Percentiles rank a stretch among this genome's conserved stretches.
Conservation (phyloP, 306 rosid genomes). For the Prunus salicina region DNA sequence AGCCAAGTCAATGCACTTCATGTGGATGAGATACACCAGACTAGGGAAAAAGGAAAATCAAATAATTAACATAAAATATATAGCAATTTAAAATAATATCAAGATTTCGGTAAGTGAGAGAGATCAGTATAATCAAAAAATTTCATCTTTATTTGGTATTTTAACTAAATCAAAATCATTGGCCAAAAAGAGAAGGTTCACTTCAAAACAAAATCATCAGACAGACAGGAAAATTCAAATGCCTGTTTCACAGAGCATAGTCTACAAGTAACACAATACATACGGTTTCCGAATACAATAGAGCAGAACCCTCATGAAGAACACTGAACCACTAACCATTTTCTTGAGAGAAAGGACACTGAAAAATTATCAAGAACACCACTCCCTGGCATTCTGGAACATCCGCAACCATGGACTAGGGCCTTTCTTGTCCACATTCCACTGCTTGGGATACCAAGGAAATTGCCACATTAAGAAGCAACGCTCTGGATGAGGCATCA, state of each 20-base stretch:
- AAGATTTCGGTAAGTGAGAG: neutral
- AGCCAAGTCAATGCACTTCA: constrained; percentile 63
- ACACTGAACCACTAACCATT: no score
- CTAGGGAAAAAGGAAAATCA: constrained; percentile 11
- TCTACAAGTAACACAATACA: no score
- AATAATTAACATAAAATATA: neutral
- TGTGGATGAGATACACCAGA: neutral
- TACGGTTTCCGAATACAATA: no score
- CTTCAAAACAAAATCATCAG: no score
- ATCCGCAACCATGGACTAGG: constrained; percentile 92
- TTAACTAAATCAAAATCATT: no score
- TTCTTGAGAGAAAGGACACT: no score
- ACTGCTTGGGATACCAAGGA: constrained; percentile 88
- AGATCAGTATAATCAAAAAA: no score
- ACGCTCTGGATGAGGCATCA: constrained; percentile 99
- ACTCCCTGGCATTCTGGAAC: constrained; percentile 67
- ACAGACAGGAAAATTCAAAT: no score
- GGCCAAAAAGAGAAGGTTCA: no score
- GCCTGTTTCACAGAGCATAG: no score
- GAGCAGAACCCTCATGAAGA: no score
- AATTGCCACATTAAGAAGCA: constrained; percentile 96
- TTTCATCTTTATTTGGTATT: no score
- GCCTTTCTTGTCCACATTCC: constrained; percentile 73
- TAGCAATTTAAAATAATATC: neutral
- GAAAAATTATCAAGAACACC: constrained; percentile 20